phyloP scores from a whole-genome alignment of 1,284 basidiomycete genomes.

The Baeospora myosura region DNA sequence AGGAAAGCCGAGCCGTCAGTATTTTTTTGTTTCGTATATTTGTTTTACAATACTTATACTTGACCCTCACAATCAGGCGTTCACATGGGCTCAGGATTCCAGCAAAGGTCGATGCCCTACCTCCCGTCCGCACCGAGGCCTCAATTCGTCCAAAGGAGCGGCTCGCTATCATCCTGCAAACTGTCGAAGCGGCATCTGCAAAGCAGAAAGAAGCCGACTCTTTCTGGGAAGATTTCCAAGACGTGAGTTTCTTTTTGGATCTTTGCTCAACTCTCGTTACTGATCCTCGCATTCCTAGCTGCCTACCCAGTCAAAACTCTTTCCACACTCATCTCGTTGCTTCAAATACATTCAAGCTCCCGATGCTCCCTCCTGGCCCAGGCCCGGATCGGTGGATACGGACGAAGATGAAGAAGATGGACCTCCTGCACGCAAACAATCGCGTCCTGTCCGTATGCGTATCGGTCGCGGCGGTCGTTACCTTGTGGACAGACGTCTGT shows the following conservation, averaged over 20 bases:
- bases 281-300: conserved; percentile 58
- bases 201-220: conserved; percentile 71
- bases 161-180: conserved; percentile 48
- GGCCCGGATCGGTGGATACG: conserved; percentile 21
- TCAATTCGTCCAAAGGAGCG: conserved; percentile 63
- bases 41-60: conserved; percentile 1
- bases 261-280: background rate
- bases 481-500: conserved; percentile 67
- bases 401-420: conserved; percentile 25
- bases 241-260: conserved; percentile 41
- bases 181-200: conserved; percentile 62
- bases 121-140: conserved; percentile 30
- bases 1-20: conserved; percentile 43
- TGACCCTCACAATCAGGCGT: conserved; percentile 27
- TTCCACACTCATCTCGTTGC: conserved; percentile 43
- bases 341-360: conserved; percentile 53
- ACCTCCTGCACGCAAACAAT: conserved; percentile 25
- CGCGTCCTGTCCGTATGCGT: conserved; percentile 57
- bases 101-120: conserved; percentile 34
- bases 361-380: conserved; percentile 27
- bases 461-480: conserved; percentile 76
- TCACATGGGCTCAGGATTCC: conserved; percentile 45
- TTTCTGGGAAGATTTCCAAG: conserved; percentile 81
- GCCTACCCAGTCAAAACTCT: conserved; percentile 35
- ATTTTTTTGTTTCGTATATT: conserved; percentile 32